Evolutionary conservation across 768 basidiomycete genomes (phyloP), one percentile per base, ranked within the genome.

Genomic region (Hypholoma fasciculare): DNA sequence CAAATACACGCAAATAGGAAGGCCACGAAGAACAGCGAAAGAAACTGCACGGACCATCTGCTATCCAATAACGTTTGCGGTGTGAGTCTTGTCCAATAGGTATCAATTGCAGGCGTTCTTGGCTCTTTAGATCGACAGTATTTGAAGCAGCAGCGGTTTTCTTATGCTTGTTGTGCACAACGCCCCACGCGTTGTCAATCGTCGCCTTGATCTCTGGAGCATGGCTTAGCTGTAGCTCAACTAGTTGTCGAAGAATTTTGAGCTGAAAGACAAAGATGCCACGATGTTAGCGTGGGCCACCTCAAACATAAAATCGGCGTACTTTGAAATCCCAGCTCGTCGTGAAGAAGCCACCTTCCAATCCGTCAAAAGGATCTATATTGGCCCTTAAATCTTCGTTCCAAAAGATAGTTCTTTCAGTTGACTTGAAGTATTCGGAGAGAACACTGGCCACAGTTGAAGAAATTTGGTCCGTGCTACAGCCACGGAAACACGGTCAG

Each of bases 151-250:
- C 71, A 19, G 81, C 76, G 56, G 83, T 85, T 75, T 91, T 94
- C 81, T 92, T 91, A 72, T 92, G 88, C 66, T 92, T 92, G 69
- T 87, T 86, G 63, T 90, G 89, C 54, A 83, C 82, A 67, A 92
- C 89, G 67, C 90, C 91, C 90, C 92, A 92, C 50, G 91, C 90
- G 69, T 84, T 85, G 81, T 94, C 91, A 71, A 94, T 88, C 52
- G 76, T 76, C 51, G 73, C 77, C 73, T 91, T 90, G 68, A 93
- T 82, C 53, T 87, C 85, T 34, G 76, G 70, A 60, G 83, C 82
- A 67, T 93, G 88, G 47, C 77, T 74, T 2, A 95, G 81, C 67
- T 94, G 92, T 67, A 94, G 76, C 71, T 95, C 93, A 61, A 94
- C 90, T 20, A 95, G 82, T 66, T 92, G 85, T 34, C 93, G 88